These are phyloP conservation scores for Dendrostoma leiphaemia DNA, from an alignment of 2,329 filamentous ascomycete species.

Conservation along the genomic window DNA sequence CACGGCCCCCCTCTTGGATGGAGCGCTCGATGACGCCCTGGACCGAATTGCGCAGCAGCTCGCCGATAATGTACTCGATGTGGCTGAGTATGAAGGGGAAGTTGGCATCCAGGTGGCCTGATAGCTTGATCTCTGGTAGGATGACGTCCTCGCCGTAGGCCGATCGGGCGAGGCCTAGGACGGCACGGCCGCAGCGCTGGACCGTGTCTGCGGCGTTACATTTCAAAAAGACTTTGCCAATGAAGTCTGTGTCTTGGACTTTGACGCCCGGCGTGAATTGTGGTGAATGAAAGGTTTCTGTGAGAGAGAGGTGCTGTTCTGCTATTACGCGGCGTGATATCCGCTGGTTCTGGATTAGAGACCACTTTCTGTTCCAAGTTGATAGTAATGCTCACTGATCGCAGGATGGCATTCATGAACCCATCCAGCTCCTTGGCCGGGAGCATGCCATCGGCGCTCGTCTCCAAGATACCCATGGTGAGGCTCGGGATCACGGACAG, in stretches of 20 bases:
- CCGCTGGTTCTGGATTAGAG: constrained; percentile 50
- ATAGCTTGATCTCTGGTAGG: constrained; percentile 78
- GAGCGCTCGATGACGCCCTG: constrained; percentile 84
- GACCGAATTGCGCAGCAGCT: constrained; percentile 91
- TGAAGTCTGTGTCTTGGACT: constrained; percentile 74
- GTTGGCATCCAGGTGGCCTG: constrained; percentile 82
- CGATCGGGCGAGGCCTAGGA: constrained; percentile 69
- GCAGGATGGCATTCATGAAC: constrained; percentile 92
- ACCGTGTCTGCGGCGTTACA: constrained; percentile 91
- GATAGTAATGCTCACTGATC: constrained; percentile 73
- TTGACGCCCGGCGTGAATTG: constrained; percentile 79
- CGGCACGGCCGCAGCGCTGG: constrained; percentile 74
- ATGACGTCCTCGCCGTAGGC: constrained; percentile 70
- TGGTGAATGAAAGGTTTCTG: constrained; percentile 87
- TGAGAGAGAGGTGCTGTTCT: constrained; percentile 92
- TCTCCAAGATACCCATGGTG: constrained; percentile 91
- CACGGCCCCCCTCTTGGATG: constrained; percentile 32
- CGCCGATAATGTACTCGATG: constrained; percentile 94
- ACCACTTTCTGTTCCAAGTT: background rate
- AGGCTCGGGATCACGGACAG: constrained; percentile 91
- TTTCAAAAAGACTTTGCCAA: constrained; percentile 92
- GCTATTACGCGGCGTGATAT: constrained; percentile 96
- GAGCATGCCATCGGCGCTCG: constrained; percentile 68
- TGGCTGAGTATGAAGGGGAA: constrained; percentile 97
- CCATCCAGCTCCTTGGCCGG: constrained; percentile 78